Base-by-base conservation (phyloP, 306 rosid genomes). In the Quercus robur region DNA sequence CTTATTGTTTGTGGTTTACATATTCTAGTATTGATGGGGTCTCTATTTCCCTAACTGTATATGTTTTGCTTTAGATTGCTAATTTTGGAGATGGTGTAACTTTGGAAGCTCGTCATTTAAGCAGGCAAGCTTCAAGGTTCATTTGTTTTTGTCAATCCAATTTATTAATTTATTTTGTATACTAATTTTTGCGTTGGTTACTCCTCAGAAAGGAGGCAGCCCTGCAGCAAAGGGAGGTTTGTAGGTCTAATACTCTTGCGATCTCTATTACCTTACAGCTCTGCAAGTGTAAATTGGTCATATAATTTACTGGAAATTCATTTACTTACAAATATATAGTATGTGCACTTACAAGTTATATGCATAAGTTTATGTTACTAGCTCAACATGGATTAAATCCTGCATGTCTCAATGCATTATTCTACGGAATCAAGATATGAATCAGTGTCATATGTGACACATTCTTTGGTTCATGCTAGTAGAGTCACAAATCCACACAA, bases 131-230 rank as follows among this genome's bases (percentile, higher is more conserved):
- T 68, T 77, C 80, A 56, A 67, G 38, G 54, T 56, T 35, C 52
- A 67, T 81, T 59, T 75, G 6, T 44, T 17, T n/a, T n/a, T 74
- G 14, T 78, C 67, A 61, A 62, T 66, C 14, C 54, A 49, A 49
- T 70, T 35, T 17, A 12, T 70, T 75, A 68, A 35, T 70, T 70
- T 64, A 23, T 77, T 61, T 79, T 70, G 59, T 62, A 70, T 76
- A 44, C 84, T 86, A 56, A 92, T 67, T 61, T 73, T 56, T 4
- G 19, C 79, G 30, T 81, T 73, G 74, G n/a, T 85, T 78, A 33
- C 83, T 82, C 51, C 70, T 82, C 93, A 95, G 99, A 80, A 95
- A 95, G 88, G 96, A 95, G 88, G 99, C 98, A 73, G 96, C 95
- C 20, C 72, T 91, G 82, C 99, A 91, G 85, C 97, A 93, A 78